Conservation (phyloP, 805 yeast genomes). For the Metschnikowia sp. region DNA sequence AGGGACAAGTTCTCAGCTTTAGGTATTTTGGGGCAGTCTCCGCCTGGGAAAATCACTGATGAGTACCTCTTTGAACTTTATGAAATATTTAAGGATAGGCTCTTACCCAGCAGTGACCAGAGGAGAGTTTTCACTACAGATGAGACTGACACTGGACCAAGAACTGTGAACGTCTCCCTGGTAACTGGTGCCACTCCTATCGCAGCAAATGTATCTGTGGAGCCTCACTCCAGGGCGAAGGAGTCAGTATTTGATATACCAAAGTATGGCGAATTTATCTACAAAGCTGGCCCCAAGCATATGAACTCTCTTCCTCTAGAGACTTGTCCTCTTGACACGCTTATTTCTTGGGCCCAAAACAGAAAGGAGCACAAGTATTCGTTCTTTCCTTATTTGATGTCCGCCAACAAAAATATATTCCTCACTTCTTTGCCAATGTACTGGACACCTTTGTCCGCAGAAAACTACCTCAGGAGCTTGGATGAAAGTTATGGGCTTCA, state of each 20-base stretch:
- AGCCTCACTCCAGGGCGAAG: conserved; percentile 1
- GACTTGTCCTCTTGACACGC: conserved; percentile 8
- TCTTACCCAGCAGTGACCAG: conserved; percentile 7
- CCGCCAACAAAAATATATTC: conserved; percentile 21
- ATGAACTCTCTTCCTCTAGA: background rate
- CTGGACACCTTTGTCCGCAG: conserved; percentile 38
- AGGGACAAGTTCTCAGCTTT: conserved; percentile 32
- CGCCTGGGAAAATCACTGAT: conserved; percentile 26
- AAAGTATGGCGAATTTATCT: conserved; percentile 13
- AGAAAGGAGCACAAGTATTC: conserved; percentile 21
- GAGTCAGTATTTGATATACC: conserved; percentile 11
- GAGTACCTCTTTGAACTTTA: conserved; percentile 31
- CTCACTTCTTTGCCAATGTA: conserved; percentile 34
- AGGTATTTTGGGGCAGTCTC: conserved; percentile 35
- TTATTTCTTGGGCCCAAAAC: conserved; percentile 14
- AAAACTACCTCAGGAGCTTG: conserved; percentile 21
- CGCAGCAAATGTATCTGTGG: conserved; percentile 1
- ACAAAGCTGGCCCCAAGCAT: conserved; percentile 2
- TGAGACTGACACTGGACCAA: background rate
- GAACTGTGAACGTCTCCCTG: background rate
- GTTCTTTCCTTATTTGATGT: conserved; percentile 27
- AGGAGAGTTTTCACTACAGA: background rate
- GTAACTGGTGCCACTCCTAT: background rate
- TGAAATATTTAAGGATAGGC: conserved; percentile 28
- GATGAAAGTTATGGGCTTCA: conserved; percentile 24